Conservation (phyloP, 805 yeast species). For the Candida railenensis region DNA sequence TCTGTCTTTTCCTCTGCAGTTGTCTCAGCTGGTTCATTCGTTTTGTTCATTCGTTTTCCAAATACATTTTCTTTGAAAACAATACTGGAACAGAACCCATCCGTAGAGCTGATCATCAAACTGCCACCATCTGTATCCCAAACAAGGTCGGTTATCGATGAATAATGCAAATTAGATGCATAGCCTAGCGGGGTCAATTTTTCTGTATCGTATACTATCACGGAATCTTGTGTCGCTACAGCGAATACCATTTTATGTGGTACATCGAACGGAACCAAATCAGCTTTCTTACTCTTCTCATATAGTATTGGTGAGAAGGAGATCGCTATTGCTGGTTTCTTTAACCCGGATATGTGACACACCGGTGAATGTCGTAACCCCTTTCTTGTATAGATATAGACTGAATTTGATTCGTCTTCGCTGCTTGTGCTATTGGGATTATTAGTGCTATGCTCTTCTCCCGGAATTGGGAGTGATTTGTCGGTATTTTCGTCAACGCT, state of each 20-base stretch:
- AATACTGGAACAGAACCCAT: conserved; percentile 84
- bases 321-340: conserved; percentile 81
- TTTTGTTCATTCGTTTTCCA: conserved; percentile 46
- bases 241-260: conserved; percentile 87
- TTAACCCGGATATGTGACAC: conserved; percentile 74
- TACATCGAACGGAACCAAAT: conserved; percentile 41
- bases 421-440: conserved; percentile 9
- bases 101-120: conserved; percentile 78
- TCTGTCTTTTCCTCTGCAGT: not conserved
- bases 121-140: conserved; percentile 80
- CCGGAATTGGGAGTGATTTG: not conserved
- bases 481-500: conserved; percentile 13
- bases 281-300: conserved; percentile 23
- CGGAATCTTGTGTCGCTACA: conserved; percentile 87
- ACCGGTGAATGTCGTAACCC: conserved; percentile 71
- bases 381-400: conserved; percentile 72
- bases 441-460: conserved; percentile 8
- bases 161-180: conserved; percentile 80
- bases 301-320: conserved; percentile 72
- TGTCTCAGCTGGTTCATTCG: conserved; percentile 12
- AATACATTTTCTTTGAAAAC: conserved; percentile 52
- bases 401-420: conserved; percentile 58
- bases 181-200: conserved; percentile 65
- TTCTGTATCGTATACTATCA: conserved; percentile 80
- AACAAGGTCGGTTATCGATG: conserved; percentile 80